Conservation (phyloP, 306 rosid genomes). For the Acmispon strigosus region DNA sequence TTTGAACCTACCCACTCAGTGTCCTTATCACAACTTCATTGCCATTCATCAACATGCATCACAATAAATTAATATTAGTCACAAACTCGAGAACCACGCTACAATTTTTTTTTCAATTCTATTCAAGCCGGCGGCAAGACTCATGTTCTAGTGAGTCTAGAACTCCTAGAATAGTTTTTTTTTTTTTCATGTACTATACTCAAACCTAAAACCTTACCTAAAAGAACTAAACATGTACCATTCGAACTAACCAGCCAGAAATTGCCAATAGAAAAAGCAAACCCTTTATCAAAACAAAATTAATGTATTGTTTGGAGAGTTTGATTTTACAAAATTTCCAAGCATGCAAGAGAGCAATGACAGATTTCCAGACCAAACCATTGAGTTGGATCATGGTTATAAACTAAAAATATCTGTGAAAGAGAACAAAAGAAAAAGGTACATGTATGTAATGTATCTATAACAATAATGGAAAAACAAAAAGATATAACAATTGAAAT, state of each 20-base stretch:
- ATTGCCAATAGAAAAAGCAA: neutral
- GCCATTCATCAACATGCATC: constrained; percentile 2
- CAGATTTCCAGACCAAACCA: constrained; percentile 55
- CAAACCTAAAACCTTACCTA: no score
- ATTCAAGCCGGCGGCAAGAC: no score
- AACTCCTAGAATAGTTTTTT: no score
- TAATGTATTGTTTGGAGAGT: constrained; percentile 9
- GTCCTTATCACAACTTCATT: constrained; percentile 8
- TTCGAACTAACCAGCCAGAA: no score
- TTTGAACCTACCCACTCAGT: neutral
- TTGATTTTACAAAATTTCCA: constrained; percentile 20
- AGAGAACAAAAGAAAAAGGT: neutral
- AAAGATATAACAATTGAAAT: neutral
- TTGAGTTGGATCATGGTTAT: constrained; percentile 14
- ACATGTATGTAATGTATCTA: neutral
- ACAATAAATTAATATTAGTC: neutral
- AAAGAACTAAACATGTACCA: no score
- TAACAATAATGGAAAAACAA: constrained; percentile 10
- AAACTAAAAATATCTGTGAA: constrained; percentile 16
- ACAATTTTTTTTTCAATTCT: neutral
- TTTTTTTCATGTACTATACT: no score
- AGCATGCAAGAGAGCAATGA: constrained; percentile 17
- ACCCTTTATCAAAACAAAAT: neutral
- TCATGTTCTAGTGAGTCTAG: no score
- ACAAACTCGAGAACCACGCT: neutral